Percentiles rank a stretch among this genome's conserved stretches.
Evolutionary conservation across 352 stramenopile species (phyloP).

Genomic region (Stephanocyclus meneghinianus): DNA sequence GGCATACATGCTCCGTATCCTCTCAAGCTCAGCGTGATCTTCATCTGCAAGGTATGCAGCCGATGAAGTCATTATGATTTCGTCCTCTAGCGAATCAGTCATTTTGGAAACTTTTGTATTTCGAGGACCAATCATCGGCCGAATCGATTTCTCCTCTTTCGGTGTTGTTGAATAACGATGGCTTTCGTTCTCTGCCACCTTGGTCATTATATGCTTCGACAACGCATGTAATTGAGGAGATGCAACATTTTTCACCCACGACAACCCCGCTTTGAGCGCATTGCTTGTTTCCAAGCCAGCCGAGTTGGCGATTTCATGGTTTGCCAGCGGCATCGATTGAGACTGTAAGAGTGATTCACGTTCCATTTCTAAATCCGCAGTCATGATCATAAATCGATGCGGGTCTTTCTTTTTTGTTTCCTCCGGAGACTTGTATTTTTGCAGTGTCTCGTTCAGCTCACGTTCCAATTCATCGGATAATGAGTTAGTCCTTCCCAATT

Average conservation of each 20-base stretch:
- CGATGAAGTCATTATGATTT: slow-evolving; percentile 44
- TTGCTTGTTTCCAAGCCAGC: slow-evolving; percentile 31
- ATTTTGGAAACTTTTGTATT: slow-evolving; percentile 6
- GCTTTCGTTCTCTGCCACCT: slow-evolving; percentile 37
- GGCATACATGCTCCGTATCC: slow-evolving; percentile 32
- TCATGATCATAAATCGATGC: slow-evolving; percentile 49
- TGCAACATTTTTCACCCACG: slow-evolving; percentile 45
- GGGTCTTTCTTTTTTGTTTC: slow-evolving; percentile 30
- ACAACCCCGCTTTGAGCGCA: slow-evolving; percentile 30
- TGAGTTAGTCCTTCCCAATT: slow-evolving; percentile 10
- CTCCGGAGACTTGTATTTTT: neutral
- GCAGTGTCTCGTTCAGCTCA: slow-evolving; percentile 24
- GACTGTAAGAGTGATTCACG: slow-evolving; percentile 26
- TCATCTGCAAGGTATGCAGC: slow-evolving; percentile 34
- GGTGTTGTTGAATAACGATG: neutral
- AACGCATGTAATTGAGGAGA: slow-evolving; percentile 46
- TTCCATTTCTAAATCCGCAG: slow-evolving; percentile 37
- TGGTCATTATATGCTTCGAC: slow-evolving; percentile 45
- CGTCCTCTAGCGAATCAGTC: slow-evolving; percentile 23
- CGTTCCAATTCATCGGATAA: slow-evolving; percentile 30
- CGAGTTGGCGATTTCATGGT: neutral
- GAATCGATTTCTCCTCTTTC: neutral
- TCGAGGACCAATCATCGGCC: slow-evolving; percentile 40
- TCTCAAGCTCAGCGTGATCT: slow-evolving; percentile 41
- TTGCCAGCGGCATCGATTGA: slow-evolving; percentile 4